phyloP scores from a whole-genome alignment of 495 filamentous ascomycete genomes.

The Annulohypoxylon maeteangense region DNA sequence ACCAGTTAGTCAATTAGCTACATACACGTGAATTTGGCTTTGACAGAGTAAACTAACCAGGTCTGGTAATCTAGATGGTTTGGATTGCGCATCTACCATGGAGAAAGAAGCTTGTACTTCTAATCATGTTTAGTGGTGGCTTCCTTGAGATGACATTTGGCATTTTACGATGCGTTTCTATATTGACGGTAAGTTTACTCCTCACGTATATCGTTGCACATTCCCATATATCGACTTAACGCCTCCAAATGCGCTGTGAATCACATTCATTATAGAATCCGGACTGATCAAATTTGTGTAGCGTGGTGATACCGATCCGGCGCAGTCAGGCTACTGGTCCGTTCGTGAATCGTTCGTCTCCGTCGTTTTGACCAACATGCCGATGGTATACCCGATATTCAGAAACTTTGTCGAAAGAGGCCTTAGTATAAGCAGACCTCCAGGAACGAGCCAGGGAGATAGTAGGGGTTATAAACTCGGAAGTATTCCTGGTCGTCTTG shows the following conservation, averaged over 20 bases:
- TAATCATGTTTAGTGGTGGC: constrained; percentile 68
- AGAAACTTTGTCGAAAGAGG: constrained; percentile 48
- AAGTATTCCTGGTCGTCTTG: constrained; percentile 25
- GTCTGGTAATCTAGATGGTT: constrained; percentile 55
- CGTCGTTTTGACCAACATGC: constrained; percentile 67
- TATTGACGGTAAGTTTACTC: constrained; percentile 59
- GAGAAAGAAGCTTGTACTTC: constrained; percentile 63
- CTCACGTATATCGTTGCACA: neutral
- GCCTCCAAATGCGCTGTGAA: neutral
- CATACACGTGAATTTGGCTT: neutral
- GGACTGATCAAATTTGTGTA: constrained; percentile 12
- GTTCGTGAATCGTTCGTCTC: constrained; percentile 72
- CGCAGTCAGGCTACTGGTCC: constrained; percentile 69
- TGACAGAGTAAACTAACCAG: constrained; percentile 10
- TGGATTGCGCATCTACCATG: constrained; percentile 63
- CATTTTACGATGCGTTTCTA: constrained; percentile 68
- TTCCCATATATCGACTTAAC: neutral
- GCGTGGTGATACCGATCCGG: constrained; percentile 57
- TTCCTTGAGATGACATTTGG: constrained; percentile 69
- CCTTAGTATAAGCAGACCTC: constrained; percentile 17
- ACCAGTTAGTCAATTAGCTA: constrained; percentile 47
- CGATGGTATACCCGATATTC: constrained; percentile 68
- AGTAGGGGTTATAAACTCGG: constrained; percentile 39
- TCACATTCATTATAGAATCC: neutral
- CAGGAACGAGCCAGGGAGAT: constrained; percentile 11